phyloP scores from a whole-genome alignment of 2,329 filamentous ascomycete genomes.

The Alternaria hordeiaustralica region DNA sequence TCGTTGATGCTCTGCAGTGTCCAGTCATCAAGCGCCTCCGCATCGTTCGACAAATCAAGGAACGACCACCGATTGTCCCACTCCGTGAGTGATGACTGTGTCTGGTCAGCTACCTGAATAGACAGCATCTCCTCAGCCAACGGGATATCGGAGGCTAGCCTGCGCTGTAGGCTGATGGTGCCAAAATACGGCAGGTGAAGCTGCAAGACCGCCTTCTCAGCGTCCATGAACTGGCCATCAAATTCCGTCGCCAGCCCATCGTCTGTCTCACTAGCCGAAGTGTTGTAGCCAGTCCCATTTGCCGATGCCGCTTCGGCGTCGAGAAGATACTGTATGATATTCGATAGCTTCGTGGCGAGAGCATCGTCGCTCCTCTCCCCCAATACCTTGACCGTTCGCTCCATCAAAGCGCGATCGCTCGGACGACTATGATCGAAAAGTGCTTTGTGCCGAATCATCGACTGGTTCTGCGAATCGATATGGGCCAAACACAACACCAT shows the following conservation, averaged over 20 bases:
- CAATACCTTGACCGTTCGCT: slow-evolving; percentile 16
- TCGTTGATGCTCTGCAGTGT: slow-evolving; percentile 20
- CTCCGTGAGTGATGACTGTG: not conserved
- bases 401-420: slow-evolving; percentile 24
- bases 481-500: slow-evolving; percentile 21
- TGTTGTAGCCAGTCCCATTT: slow-evolving; percentile 11
- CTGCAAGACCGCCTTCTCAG: slow-evolving; percentile 7
- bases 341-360: slow-evolving; percentile 11
- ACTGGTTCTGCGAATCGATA: slow-evolving; percentile 8
- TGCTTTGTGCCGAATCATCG: not conserved
- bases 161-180: slow-evolving; percentile 31
- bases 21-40: slow-evolving; percentile 11
- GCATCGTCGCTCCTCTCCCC: slow-evolving; percentile 13
- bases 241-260: slow-evolving; percentile 21
- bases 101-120: not conserved
- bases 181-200: slow-evolving; percentile 25
- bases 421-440: slow-evolving; percentile 14
- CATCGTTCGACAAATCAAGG: not conserved
- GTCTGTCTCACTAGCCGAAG: slow-evolving; percentile 22
- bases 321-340: slow-evolving; percentile 16
- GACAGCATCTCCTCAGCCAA: not conserved
- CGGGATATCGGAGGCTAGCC: not conserved
- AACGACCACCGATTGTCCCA: slow-evolving; percentile 1
- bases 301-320: slow-evolving; percentile 18
- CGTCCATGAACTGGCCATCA: slow-evolving; percentile 23